These are phyloP conservation scores for Chrysanthemum lavandulifolium DNA, from an alignment of 129 eudicot genomes.

Conservation along the genomic window DNA sequence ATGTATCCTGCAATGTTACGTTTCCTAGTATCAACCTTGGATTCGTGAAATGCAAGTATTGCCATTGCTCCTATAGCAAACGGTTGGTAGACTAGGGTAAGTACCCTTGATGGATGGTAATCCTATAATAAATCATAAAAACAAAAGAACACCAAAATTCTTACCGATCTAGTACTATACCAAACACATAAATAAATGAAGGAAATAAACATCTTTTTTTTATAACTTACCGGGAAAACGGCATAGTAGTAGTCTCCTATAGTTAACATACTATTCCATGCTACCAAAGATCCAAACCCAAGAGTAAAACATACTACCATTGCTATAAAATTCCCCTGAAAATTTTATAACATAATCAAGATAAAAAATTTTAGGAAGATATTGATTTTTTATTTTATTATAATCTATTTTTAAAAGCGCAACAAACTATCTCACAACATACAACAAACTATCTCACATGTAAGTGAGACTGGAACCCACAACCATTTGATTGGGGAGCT, in stretches of 20 bases:
- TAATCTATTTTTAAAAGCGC: too few species aligned
- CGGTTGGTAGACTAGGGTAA: slow-evolving; percentile 79
- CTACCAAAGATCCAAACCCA: slow-evolving; percentile 17
- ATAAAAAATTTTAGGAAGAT: not conserved
- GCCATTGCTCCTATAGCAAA: slow-evolving; percentile 64
- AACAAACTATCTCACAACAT: too few species aligned
- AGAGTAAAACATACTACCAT: slow-evolving; percentile 13
- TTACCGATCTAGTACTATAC: not conserved
- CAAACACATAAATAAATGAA: not conserved
- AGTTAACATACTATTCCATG: slow-evolving; percentile 20
- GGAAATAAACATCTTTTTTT: not conserved
- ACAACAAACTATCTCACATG: too few species aligned
- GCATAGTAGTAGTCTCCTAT: slow-evolving; percentile 19
- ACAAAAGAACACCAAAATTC: not conserved
- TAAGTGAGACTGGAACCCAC: too few species aligned
- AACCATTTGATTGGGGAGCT: too few species aligned
- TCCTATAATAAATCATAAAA: slow-evolving; percentile 30
- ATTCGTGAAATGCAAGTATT: slow-evolving; percentile 54
- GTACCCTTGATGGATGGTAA: slow-evolving; percentile 83
- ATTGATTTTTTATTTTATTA: too few species aligned
- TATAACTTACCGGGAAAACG: slow-evolving; percentile 2
- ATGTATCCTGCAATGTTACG: slow-evolving; percentile 58
- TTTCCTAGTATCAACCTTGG: slow-evolving; percentile 58
- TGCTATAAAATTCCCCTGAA: slow-evolving; percentile 14
- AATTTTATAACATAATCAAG: not conserved